A percentile compares a stretch with the other conserved stretches of the same genome.
Conservation (phyloP, 2,329 filamentous ascomycete species). For the Clathrospora elynae region DNA sequence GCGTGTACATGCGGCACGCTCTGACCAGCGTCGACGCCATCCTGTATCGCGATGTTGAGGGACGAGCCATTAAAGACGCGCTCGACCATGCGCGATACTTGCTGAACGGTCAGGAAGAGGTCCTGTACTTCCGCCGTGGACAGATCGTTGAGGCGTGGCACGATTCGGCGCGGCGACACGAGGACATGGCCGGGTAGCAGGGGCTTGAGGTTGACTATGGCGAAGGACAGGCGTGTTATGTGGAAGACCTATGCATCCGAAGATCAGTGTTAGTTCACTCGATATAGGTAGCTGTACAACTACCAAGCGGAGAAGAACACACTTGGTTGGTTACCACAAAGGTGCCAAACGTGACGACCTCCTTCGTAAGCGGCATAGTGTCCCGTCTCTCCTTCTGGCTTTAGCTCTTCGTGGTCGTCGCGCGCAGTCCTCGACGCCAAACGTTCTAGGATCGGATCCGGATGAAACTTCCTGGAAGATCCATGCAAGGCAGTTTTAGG, state of each 20-base stretch:
- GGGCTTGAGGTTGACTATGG: slow-evolving; percentile 93
- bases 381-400: slow-evolving; percentile 5
- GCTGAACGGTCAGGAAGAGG: slow-evolving; percentile 85
- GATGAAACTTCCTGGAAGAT: no score
- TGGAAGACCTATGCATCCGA: slow-evolving; percentile 84
- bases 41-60: slow-evolving; percentile 94
- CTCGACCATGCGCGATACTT: slow-evolving; percentile 76
- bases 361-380: slow-evolving; percentile 48
- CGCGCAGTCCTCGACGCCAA: not conserved
- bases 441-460: not conserved
- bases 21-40: slow-evolving; percentile 87
- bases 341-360: slow-evolving; percentile 51
- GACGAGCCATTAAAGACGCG: slow-evolving; percentile 68
- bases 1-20: slow-evolving; percentile 93
- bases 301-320: slow-evolving; percentile 19
- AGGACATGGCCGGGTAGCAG: slow-evolving; percentile 92
- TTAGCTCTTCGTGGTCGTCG: not conserved
- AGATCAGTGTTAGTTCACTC: no score
- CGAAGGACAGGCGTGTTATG: slow-evolving; percentile 77
- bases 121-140: slow-evolving; percentile 74
- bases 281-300: no score
- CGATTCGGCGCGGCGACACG: slow-evolving; percentile 72
- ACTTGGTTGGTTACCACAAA: slow-evolving; percentile 55
- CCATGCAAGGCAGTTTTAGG: slow-evolving; percentile 8
- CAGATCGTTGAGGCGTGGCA: slow-evolving; percentile 77